Evolutionary conservation across 2,329 filamentous ascomycete species (phyloP), one percentile per base, ranked within the genome.

Genomic region (Beauveria scarabaeidicola): DNA sequence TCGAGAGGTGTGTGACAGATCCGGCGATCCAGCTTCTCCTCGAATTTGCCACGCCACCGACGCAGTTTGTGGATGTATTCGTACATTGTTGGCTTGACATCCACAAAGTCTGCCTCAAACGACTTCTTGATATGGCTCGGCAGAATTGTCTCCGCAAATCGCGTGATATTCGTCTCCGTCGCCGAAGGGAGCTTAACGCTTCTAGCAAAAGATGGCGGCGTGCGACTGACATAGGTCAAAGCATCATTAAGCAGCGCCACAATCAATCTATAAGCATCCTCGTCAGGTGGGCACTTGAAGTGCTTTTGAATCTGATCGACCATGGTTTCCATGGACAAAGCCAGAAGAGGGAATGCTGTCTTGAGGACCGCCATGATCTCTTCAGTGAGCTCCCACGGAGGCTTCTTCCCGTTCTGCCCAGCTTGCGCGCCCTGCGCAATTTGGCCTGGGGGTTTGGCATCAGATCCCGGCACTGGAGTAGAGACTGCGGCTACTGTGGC

Each of bases 321-420:
- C 91, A 97, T 99, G 0, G 93, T 96, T 76, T 99, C 94, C 94
- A 99, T 97, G 0, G 93, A 97, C 47, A 97, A 78, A 10, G 95
- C 94, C 66, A 99, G 82, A 19, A 99, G 81, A 25, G 94, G 94
- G 79, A 97, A 99, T 0, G 93, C 92, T 7, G 94, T 97, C 79
- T 99, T 97, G 58, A 99, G 85, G 32, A 91, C 89, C 38, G 91
- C 89, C 81, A 96, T 91, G 62, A 99, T 91, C 70, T 97, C 92
- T 66, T 99, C 94, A 0, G 91, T 93, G 67, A 95, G 87, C 70
- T 99, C 94, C 94, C 94, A 97, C 0, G 95, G 91, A 64, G 89
- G 90, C 75, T 90, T 92, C 76, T 86, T 84, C 64, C 81, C 78
- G 27, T 67, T 68, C 9, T 72, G 67, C 19, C 66, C 69, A 52